Evolutionary conservation across 2,329 filamentous ascomycete species (phyloP).

Genomic region (Phaeosphaeria sp.): DNA sequence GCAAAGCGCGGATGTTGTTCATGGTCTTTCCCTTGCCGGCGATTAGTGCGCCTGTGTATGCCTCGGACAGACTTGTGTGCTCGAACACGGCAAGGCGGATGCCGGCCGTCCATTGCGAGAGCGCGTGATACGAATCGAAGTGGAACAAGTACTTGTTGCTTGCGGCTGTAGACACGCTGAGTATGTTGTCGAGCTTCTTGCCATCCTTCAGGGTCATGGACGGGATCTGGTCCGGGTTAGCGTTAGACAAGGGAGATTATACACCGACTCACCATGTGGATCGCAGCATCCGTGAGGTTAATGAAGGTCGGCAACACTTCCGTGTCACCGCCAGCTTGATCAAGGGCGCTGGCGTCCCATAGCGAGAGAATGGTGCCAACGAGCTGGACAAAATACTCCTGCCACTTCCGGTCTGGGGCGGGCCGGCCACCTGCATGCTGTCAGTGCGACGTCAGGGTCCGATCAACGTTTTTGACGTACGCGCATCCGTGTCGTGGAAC

Average conservation of each 20-base stretch:
- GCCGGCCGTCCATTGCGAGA: constrained; percentile 94
- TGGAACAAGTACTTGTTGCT: constrained; percentile 95
- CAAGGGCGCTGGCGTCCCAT: constrained; percentile 93
- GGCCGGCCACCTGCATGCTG: constrained; percentile 75
- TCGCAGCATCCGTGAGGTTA: constrained; percentile 94
- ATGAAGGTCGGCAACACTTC: constrained; percentile 92
- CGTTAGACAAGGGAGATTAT: neutral
- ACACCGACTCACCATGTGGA: constrained; percentile 81
- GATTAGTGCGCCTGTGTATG: constrained; percentile 94
- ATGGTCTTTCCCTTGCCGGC: constrained; percentile 89
- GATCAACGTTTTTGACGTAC: constrained; percentile 61
- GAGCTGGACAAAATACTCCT: constrained; percentile 95
- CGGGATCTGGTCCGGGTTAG: constrained; percentile 54
- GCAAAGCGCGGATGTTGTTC: constrained; percentile 88
- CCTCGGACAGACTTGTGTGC: constrained; percentile 89
- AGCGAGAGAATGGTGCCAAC: constrained; percentile 93
- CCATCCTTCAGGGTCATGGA: constrained; percentile 86
- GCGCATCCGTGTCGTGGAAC: constrained; percentile 89
- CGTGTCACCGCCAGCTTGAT: constrained; percentile 82
- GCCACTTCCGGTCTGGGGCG: constrained; percentile 87
- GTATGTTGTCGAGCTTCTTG: constrained; percentile 87
- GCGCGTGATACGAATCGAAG: constrained; percentile 91
- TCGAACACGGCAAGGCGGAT: constrained; percentile 95
- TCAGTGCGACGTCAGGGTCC: constrained; percentile 24
- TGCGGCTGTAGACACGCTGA: constrained; percentile 93